phyloP scores from a whole-genome alignment of 2,329 filamentous ascomycete species.

The Purpureocillium lavendulum region DNA sequence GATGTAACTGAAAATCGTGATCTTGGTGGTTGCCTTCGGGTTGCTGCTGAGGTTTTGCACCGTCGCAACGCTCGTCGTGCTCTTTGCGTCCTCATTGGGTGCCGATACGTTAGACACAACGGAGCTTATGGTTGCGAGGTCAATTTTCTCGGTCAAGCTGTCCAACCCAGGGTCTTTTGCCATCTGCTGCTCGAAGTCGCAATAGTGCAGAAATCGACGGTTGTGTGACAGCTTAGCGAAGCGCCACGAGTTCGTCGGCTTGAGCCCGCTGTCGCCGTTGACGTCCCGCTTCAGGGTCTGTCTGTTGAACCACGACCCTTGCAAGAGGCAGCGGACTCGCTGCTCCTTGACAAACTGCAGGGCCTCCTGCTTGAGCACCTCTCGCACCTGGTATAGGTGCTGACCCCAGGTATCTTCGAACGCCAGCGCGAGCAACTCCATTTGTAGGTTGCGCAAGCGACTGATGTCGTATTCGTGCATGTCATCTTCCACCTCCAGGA shows the following conservation, averaged over 20 bases:
- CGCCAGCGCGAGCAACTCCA: conserved; percentile 82
- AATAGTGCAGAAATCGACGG: conserved; percentile 80
- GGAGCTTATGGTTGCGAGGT: conserved; percentile 79
- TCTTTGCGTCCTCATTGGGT: conserved; percentile 41
- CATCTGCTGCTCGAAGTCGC: conserved; percentile 65
- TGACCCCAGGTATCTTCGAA: conserved; percentile 95
- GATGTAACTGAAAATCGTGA: conserved; percentile 76
- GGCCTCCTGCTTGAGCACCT: conserved; percentile 84
- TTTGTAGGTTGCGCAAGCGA: conserved; percentile 76
- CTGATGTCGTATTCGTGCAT: conserved; percentile 74
- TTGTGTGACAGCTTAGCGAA: conserved; percentile 89
- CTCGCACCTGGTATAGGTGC: conserved; percentile 81
- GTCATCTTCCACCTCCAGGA: conserved; percentile 83
- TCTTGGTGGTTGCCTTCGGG: conserved; percentile 62
- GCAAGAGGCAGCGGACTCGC: conserved; percentile 77
- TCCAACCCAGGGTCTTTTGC: conserved; percentile 63
- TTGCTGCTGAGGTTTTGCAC: conserved; percentile 25
- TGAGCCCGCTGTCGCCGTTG: conserved; percentile 19
- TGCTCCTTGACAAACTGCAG: conserved; percentile 97
- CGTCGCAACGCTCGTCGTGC: conserved; percentile 33
- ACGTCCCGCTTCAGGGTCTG: conserved; percentile 31
- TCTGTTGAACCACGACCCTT: conserved; percentile 79
- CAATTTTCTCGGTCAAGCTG: conserved; percentile 69
- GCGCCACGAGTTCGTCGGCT: conserved; percentile 55
- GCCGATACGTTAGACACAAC: conserved; percentile 89